Base-by-base conservation (phyloP, 2,329 filamentous ascomycete species). In the Fusarium pseudograminearum region DNA sequence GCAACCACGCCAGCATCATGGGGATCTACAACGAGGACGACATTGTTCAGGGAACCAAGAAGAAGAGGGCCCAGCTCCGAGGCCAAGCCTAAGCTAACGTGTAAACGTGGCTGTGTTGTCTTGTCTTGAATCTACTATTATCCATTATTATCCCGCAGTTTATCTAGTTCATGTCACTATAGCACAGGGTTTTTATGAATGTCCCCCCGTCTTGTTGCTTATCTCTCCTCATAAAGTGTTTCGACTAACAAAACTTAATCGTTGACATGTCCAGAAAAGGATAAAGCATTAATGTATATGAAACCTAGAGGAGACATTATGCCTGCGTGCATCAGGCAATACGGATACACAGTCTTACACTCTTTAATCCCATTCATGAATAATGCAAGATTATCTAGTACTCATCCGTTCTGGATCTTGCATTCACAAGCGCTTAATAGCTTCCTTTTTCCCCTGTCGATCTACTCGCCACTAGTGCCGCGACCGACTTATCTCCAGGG, bases 1-100 rank as follows among this genome's bases (percentile, higher is more conserved):
- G 84, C 7, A 81, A 82, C 61, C 86, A 92, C 59, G 86, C 89
- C 18, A 93, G 89, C 70, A 91, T 95, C 18, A 88, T 83, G 1
- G 83, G 80, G 48, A 88, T 90, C 62, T 93, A 83, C 73, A 78
- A 91, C 57, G 88, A 88, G 78, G 62, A 74, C 14, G 38, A n/a
- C 3, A 47, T 75, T 4, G 57, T 69, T 5, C 42, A 69, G 12
- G 34, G 14, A 11, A 70, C 70, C 14, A 74, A 70, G 70, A 70
- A 67, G 11, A 65, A 61, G 20, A 54, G 70, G 20, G 70, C 66
- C 8, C 68, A 74, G 45, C 46, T 74, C 20, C 61, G 18, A 44
- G 67, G 55, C 18, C 41, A 51, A 52, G 58, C 15, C 15, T 41
- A 41, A 41, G 34, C 22, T 36, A n/a, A n/a, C n/a, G n/a, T n/a